phyloP scores from a whole-genome alignment of 306 rosid genomes.

The Corylus heterophylla region DNA sequence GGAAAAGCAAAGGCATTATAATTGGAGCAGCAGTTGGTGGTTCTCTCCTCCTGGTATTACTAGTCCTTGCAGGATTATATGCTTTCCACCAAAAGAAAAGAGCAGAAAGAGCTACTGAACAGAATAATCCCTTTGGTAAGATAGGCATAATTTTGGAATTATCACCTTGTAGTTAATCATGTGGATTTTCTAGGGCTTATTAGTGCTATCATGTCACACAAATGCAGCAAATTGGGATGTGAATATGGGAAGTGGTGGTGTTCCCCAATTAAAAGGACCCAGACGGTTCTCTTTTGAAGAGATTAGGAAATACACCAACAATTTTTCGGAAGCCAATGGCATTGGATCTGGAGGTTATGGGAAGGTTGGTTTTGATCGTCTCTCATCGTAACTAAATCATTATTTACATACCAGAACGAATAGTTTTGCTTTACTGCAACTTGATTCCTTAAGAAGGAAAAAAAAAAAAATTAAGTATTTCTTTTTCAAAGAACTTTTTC shows the following conservation, averaged over 20 bases:
- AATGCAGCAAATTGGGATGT: conserved; percentile 53
- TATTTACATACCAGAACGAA: too few species aligned
- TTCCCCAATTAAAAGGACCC: conserved; percentile 56
- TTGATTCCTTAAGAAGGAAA: background rate
- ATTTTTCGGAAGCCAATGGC: conserved; percentile 39
- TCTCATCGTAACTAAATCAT: too few species aligned
- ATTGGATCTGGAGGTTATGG: conserved; percentile 80
- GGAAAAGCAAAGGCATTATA: conserved; percentile 36
- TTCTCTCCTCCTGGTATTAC: conserved; percentile 40
- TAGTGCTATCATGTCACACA: conserved; percentile 14
- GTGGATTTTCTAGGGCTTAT: background rate
- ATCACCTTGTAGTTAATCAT: background rate
- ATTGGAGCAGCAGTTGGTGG: conserved; percentile 69
- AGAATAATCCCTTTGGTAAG: conserved; percentile 44
- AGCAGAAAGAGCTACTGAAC: conserved; percentile 38
- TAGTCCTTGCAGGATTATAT: conserved; percentile 48
- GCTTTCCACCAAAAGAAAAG: conserved; percentile 51
- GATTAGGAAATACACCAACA: conserved; percentile 54
- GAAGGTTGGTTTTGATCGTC: conserved; percentile 41
- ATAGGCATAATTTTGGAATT: background rate
- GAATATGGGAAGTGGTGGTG: conserved; percentile 32
- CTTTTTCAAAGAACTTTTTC: background rate
- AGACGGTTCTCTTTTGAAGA: conserved; percentile 69
- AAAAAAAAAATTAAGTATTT: background rate
- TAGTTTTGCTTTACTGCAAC: background rate